These are phyloP conservation scores for Acanthamoeba sp. DNA, from an alignment of 208 protist genomes.

Conservation along the genomic window DNA sequence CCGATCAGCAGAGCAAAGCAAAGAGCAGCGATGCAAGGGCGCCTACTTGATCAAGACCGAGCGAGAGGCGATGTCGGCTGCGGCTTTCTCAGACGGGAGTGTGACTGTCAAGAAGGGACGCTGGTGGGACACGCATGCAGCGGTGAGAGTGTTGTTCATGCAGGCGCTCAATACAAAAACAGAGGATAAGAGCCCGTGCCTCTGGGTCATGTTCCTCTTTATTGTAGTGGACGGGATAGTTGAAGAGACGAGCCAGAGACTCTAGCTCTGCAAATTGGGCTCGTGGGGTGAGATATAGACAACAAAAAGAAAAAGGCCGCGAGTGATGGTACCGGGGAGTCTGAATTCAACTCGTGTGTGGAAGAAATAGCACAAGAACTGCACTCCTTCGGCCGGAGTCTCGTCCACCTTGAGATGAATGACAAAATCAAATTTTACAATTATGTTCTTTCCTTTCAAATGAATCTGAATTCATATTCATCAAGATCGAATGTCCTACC, in stretches of 20 bases:
- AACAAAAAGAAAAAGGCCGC: no score
- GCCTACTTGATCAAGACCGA: slow-evolving; percentile 59
- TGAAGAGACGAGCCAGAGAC: slow-evolving; percentile 43
- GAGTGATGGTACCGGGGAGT: neutral
- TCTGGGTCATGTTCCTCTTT: slow-evolving; percentile 42
- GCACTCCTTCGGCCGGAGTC: neutral
- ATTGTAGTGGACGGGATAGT: slow-evolving; percentile 37
- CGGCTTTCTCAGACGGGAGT: slow-evolving; percentile 46
- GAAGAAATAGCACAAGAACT: slow-evolving; percentile 65
- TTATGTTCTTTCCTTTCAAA: neutral
- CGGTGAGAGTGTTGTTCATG: neutral
- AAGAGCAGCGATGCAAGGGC: neutral
- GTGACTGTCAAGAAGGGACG: slow-evolving; percentile 62
- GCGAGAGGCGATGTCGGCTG: slow-evolving; percentile 52
- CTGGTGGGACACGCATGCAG: neutral
- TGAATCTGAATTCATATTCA: neutral
- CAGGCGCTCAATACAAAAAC: neutral
- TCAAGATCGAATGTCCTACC: no score
- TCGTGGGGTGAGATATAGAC: no score
- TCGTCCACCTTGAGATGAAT: neutral
- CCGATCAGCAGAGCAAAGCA: neutral
- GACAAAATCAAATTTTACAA: neutral
- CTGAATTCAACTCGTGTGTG: slow-evolving; percentile 53
- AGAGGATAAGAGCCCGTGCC: neutral
- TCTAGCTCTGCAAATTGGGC: no score